Evolutionary conservation across 2,329 filamentous ascomycete species (phyloP).

Genomic region (Coniochaeta sp.): DNA sequence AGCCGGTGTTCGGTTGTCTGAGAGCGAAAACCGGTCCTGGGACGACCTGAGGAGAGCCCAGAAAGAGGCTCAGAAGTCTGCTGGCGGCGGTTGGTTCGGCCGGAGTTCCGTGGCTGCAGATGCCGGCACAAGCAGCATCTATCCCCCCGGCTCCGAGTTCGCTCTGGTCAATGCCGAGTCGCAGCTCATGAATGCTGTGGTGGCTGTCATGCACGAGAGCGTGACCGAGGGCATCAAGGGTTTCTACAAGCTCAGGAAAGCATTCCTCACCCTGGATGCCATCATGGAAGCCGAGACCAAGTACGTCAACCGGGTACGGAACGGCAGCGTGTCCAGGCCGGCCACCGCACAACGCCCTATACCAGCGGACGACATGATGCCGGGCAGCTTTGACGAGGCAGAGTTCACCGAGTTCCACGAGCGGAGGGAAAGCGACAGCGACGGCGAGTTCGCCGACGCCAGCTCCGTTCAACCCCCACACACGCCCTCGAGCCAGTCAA

Average conservation of each 20-base stretch:
- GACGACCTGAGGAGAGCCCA: slow-evolving; percentile 70
- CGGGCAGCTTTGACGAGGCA: slow-evolving; percentile 26
- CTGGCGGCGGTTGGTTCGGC: slow-evolving; percentile 13
- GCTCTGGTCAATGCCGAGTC: slow-evolving; percentile 76
- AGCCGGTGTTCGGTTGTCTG: slow-evolving; percentile 62
- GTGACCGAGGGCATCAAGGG: slow-evolving; percentile 84
- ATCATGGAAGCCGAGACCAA: slow-evolving; percentile 70
- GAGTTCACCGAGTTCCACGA: slow-evolving; percentile 21
- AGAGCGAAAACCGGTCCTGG: slow-evolving; percentile 70
- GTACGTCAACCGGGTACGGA: slow-evolving; percentile 26
- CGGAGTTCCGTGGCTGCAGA: slow-evolving; percentile 6
- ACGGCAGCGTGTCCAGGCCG: not conserved
- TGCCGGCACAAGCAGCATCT: slow-evolving; percentile 38
- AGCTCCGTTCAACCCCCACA: not conserved
- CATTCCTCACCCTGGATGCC: slow-evolving; percentile 72
- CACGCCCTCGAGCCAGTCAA: not conserved
- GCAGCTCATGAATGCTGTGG: slow-evolving; percentile 82
- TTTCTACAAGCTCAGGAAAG: slow-evolving; percentile 88
- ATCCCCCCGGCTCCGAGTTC: slow-evolving; percentile 80
- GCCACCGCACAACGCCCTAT: slow-evolving; percentile 5
- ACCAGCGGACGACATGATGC: slow-evolving; percentile 26
- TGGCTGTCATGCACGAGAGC: slow-evolving; percentile 86
- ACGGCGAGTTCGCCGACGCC: slow-evolving; percentile 50
- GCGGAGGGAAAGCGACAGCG: slow-evolving; percentile 17
- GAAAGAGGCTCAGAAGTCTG: slow-evolving; percentile 39